Conservation (phyloP, 345 rosid species). For the Hypericum perforatum region DNA sequence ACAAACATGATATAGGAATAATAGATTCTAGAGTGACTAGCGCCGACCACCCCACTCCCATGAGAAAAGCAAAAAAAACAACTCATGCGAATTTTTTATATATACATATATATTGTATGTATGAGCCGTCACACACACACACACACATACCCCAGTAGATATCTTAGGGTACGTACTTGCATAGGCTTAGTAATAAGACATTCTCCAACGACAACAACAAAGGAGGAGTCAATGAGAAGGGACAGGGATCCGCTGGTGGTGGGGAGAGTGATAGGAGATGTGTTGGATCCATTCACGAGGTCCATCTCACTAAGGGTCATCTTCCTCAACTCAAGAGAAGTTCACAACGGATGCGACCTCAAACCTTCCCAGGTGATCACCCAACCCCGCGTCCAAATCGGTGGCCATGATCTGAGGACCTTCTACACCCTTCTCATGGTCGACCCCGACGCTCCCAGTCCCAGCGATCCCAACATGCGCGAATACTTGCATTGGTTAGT, state of each 20-base stretch:
- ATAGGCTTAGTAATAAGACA: no score
- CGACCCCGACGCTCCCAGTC: conserved; percentile 73
- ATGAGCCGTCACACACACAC: no score
- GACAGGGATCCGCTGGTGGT: conserved; percentile 54
- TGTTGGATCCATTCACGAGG: conserved; percentile 43
- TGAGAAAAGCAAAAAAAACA: no score
- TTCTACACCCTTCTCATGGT: conserved; percentile 71
- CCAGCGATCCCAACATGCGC: conserved; percentile 47
- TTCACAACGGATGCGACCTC: conserved; percentile 48
- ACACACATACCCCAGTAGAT: no score
- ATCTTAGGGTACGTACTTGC: no score
- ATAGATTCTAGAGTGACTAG: no score
- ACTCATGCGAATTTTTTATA: no score
- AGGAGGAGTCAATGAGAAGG: conserved; percentile 29
- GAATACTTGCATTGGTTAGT: conserved; percentile 59
- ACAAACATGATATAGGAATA: no score
- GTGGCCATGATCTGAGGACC: conserved; percentile 55
- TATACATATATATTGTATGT: no score
- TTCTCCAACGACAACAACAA: no score
- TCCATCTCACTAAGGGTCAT: conserved; percentile 33
- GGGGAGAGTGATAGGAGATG: conserved; percentile 62
- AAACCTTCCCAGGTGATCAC: conserved; percentile 44
- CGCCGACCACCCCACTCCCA: no score
- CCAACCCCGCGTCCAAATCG: conserved; percentile 51
- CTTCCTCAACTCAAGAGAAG: conserved; percentile 21